Percentiles rank a stretch among this genome's conserved stretches.
Conservation (phyloP, 192 early-diverging fungal species). For the Coemansia sp. region DNA sequence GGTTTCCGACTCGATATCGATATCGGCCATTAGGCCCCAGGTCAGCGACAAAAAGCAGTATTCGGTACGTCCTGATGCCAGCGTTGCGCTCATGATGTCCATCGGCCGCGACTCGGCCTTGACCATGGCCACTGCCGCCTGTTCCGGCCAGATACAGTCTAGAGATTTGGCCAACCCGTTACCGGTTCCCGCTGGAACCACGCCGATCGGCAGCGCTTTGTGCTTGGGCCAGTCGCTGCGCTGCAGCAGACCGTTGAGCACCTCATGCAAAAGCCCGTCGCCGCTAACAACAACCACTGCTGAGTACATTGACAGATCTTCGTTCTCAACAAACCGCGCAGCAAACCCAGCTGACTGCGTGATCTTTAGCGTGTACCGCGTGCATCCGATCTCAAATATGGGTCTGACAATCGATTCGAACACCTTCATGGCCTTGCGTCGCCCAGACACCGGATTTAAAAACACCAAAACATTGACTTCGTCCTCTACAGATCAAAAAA, state of each 20-base stretch:
- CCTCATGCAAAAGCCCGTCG: slow-evolving; percentile 52
- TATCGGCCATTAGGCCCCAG: slow-evolving; percentile 61
- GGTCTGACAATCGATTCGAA: slow-evolving; percentile 54
- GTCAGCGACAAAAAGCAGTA: slow-evolving; percentile 59
- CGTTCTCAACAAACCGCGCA: slow-evolving; percentile 26
- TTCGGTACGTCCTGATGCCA: slow-evolving; percentile 41
- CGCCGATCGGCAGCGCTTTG: slow-evolving; percentile 41
- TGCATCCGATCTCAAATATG: slow-evolving; percentile 40
- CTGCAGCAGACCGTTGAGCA: slow-evolving; percentile 47
- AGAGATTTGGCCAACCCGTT: slow-evolving; percentile 55
- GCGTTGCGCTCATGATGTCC: slow-evolving; percentile 59
- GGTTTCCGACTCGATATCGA: slow-evolving; percentile 64
- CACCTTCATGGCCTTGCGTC: slow-evolving; percentile 38
- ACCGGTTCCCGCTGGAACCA: slow-evolving; percentile 48
- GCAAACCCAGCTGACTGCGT: slow-evolving; percentile 38
- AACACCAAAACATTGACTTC: slow-evolving; percentile 34
- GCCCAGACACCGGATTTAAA: slow-evolving; percentile 48
- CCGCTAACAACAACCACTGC: slow-evolving; percentile 47
- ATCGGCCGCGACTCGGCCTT: slow-evolving; percentile 53
- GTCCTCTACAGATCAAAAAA: slow-evolving; percentile 19
- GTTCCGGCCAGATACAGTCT: slow-evolving; percentile 45
- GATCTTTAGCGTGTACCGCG: slow-evolving; percentile 37
- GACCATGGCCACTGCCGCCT: slow-evolving; percentile 56
- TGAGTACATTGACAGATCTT: slow-evolving; percentile 39
- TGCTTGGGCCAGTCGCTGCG: slow-evolving; percentile 46